A percentile compares a stretch with the other conserved stretches of the same genome.
These are phyloP conservation scores for Melocanna baccifera DNA, from an alignment of 176 grass and related monocot genomes.

Conservation along the genomic window DNA sequence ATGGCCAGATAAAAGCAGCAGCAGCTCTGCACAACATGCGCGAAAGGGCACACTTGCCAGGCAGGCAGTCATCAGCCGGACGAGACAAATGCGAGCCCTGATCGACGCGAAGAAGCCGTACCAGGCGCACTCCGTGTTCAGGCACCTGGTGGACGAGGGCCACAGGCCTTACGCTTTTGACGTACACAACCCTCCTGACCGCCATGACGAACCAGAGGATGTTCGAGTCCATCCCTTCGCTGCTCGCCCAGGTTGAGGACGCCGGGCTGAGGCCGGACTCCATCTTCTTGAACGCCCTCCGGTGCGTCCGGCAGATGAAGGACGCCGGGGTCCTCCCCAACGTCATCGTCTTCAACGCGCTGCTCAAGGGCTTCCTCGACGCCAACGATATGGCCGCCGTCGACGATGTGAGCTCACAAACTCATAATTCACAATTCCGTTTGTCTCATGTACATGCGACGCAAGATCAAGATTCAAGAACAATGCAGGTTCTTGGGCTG, in stretches of 20 bases:
- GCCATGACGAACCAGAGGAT: constrained; percentile 60
- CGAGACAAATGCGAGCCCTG: constrained; percentile 63
- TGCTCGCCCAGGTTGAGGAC: constrained; percentile 64
- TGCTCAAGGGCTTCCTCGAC: constrained; percentile 89
- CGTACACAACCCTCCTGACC: constrained; percentile 71
- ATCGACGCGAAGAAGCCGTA: constrained; percentile 64
- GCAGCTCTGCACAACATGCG: constrained; percentile 48
- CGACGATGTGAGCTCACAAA: constrained; percentile 56
- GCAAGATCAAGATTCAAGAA: background rate
- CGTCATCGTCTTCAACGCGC: constrained; percentile 78
- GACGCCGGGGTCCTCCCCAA: constrained; percentile 60
- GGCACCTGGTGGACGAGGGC: constrained; percentile 54
- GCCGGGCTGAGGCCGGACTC: constrained; percentile 71
- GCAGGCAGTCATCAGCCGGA: constrained; percentile 52
- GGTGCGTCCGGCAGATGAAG: constrained; percentile 80
- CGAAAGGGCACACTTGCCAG: constrained; percentile 59
- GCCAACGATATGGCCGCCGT: constrained; percentile 58
- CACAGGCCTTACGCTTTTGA: constrained; percentile 84
- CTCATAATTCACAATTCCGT: background rate
- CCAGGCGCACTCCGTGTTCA: constrained; percentile 54
- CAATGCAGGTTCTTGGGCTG: constrained; percentile 57
- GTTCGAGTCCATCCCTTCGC: constrained; percentile 64
- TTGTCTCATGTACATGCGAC: background rate
- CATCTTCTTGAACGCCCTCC: constrained; percentile 85
- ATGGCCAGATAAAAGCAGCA: background rate